Evolutionary conservation across 1,284 basidiomycete species (phyloP), one percentile per base, ranked within the genome.

Genomic region (Ceratobasidium sp.): DNA sequence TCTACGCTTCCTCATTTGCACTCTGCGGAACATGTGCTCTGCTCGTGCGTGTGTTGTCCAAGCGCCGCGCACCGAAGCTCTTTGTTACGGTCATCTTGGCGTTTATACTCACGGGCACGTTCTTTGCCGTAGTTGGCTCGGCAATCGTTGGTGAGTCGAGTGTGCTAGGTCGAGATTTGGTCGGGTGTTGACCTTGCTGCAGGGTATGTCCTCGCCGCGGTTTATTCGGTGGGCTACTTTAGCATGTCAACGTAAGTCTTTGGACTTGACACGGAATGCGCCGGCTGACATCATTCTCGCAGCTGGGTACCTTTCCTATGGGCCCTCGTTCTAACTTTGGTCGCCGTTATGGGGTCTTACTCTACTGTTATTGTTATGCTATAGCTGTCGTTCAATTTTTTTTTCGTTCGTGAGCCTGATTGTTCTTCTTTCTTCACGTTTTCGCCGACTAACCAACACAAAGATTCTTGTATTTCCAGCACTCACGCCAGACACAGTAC

Each of bases 161-260:
- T 46, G 31, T n/a, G n/a, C 13, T 51, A 46, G n/a, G n/a, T n/a
- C n/a, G n/a, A n/a, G n/a, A n/a, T n/a, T n/a, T n/a, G n/a, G n/a
- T n/a, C 39, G n/a, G 51, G 34, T 13, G 27, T 29, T 49, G 41
- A 19, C 37, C 19, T 27, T 16, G 29, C 27, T 22, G 13, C 31
- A 76, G 83, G 83, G 2, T 83, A 84, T 74, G 81, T 81, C 19
- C 77, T 83, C 53, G 83, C 83, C 9, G 83, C 83, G 3, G 79
- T 83, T 19, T 84, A 84, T 76, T 80, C 80, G n/a, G 82, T 83
- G 13, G 83, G 81, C 24, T 82, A 81, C 43, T 83, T 84, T 66
- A 81, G 80, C 59, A 83, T 84, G 82, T 82, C 81, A 14, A 84
- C 83, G 79, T 83, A 74, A 79, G 81, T 81, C 49, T 49, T 34